phyloP scores from a whole-genome alignment of 2,329 filamentous ascomycete genomes.

The Ophiocordyceps robertsii region DNA sequence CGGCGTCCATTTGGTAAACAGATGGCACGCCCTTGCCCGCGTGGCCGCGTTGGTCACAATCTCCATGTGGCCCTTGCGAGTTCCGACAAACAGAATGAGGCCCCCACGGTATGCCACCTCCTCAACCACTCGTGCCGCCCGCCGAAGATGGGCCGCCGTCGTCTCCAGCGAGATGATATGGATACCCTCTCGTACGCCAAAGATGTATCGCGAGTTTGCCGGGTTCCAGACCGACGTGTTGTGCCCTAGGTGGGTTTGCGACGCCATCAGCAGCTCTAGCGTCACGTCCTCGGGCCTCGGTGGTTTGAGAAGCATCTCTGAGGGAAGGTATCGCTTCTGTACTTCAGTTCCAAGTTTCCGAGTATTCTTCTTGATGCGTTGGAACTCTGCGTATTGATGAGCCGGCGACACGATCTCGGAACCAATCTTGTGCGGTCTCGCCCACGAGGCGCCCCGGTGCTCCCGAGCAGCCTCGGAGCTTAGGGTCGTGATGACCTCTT shows the following conservation, averaged over 20 bases:
- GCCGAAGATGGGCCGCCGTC: slow-evolving; percentile 79
- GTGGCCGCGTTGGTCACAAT: slow-evolving; percentile 71
- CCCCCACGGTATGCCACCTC: slow-evolving; percentile 75
- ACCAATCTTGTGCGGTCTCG: slow-evolving; percentile 15
- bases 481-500: slow-evolving; percentile 19
- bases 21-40: slow-evolving; percentile 65
- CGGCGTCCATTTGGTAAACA: slow-evolving; percentile 88
- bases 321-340: slow-evolving; percentile 48
- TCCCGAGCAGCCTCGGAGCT: slow-evolving; percentile 19
- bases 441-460: slow-evolving; percentile 19
- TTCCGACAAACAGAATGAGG: slow-evolving; percentile 83
- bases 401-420: slow-evolving; percentile 21
- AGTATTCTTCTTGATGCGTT: slow-evolving; percentile 27
- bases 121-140: slow-evolving; percentile 83
- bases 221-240: slow-evolving; percentile 89
- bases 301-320: slow-evolving; percentile 55
- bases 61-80: slow-evolving; percentile 65
- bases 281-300: slow-evolving; percentile 69
- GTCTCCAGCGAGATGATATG: slow-evolving; percentile 89
- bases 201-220: slow-evolving; percentile 86
- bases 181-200: slow-evolving; percentile 73
- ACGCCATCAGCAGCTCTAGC: slow-evolving; percentile 79
- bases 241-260: slow-evolving; percentile 83
- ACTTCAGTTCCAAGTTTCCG: slow-evolving; percentile 33
- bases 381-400: slow-evolving; percentile 25